A percentile compares a stretch with the other conserved stretches of the same genome.
These are phyloP conservation scores for Phytophthora palmivora DNA, from an alignment of 352 stramenopile species.

Conservation along the genomic window DNA sequence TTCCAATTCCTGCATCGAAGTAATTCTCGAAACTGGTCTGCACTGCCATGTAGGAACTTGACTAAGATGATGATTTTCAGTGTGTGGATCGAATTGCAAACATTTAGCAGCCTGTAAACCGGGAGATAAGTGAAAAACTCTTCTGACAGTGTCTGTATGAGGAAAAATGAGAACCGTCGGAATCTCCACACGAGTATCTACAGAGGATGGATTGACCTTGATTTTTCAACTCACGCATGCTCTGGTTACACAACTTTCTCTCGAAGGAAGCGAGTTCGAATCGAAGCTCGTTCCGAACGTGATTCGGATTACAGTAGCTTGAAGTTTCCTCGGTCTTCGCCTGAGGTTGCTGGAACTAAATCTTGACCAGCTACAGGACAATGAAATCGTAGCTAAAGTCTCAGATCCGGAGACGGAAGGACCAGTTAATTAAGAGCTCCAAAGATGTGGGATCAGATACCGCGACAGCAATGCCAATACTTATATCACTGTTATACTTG, in stretches of 20 bases:
- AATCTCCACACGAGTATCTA: background rate
- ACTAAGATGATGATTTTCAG: background rate
- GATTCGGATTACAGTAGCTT: conserved; percentile 32
- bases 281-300: conserved; percentile 31
- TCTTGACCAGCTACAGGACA: background rate
- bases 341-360: too few species aligned
- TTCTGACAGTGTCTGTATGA: background rate
- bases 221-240: conserved; percentile 11
- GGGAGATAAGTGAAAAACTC: too few species aligned
- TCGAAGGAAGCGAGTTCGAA: conserved; percentile 36
- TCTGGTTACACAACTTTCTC: conserved; percentile 34
- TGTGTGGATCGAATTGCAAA: background rate
- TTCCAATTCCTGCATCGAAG: conserved; percentile 27
- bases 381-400: background rate
- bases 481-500: too few species aligned
- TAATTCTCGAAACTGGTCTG: conserved; percentile 18
- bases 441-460: conserved; percentile 6
- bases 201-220: background rate
- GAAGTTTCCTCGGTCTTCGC: background rate
- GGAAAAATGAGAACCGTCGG: conserved; percentile 1
- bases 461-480: conserved; percentile 1
- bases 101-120: conserved; percentile 3
- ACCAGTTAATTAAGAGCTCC: background rate
- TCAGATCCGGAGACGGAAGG: background rate
- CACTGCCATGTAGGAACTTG: conserved; percentile 3